Evolutionary conservation across 2,329 filamentous ascomycete genomes (phyloP).

Genomic region (Neofusicoccum laricinum): DNA sequence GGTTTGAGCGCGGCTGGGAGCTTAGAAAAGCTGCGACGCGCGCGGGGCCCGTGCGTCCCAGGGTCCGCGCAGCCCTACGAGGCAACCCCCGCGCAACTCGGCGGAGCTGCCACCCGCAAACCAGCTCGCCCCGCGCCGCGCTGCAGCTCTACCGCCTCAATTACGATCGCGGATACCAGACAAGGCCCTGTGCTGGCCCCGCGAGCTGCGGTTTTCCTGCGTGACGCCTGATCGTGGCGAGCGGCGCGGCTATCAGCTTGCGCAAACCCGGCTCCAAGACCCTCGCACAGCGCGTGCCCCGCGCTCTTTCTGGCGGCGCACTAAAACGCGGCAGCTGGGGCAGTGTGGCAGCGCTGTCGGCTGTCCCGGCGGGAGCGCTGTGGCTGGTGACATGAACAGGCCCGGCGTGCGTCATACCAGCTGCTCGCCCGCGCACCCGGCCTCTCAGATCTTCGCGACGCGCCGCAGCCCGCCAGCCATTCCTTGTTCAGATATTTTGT

Average conservation of each 20-base stretch:
- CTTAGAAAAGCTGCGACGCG: background rate
- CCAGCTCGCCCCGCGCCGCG: no score
- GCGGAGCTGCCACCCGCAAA: background rate
- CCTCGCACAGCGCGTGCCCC: background rate
- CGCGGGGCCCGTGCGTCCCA: background rate
- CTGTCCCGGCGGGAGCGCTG: background rate
- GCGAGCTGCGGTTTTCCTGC: no score
- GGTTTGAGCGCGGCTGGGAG: background rate
- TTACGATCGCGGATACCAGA: no score
- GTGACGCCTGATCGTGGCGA: no score
- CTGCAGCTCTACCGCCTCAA: no score
- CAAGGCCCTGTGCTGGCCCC: no score
- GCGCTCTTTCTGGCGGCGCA: background rate
- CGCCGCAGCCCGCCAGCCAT: background rate
- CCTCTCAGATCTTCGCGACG: background rate
- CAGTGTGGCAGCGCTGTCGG: no score
- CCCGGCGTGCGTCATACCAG: background rate
- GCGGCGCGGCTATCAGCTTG: background rate
- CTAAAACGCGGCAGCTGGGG: background rate
- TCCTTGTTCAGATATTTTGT: background rate
- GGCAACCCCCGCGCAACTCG: no score
- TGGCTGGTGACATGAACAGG: background rate
- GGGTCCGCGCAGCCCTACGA: background rate
- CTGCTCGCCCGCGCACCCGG: background rate
- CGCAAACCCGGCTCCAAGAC: background rate